Evolutionary conservation across 2,329 filamentous ascomycete species (phyloP).

Genomic region (Volutella citrinella): DNA sequence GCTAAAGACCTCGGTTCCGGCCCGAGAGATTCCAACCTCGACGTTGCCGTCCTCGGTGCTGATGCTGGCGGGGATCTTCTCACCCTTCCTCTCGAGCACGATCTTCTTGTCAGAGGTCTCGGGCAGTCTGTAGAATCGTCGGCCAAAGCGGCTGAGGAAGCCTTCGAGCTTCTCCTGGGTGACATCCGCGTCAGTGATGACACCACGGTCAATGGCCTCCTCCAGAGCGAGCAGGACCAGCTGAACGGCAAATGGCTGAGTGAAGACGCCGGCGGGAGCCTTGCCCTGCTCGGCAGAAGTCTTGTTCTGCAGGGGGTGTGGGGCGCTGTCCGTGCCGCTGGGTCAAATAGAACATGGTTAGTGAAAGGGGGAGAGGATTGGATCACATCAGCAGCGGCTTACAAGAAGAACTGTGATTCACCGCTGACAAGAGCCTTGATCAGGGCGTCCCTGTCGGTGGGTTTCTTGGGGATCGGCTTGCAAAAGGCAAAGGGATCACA

Average conservation of each 20-base stretch:
- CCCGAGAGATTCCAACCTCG: conserved; percentile 43
- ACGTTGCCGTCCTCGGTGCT: conserved; percentile 34
- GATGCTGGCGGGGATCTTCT: conserved; percentile 38
- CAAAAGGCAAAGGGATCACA: conserved; percentile 64
- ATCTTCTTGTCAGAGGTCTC: conserved; percentile 27
- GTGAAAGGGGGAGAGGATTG: neutral
- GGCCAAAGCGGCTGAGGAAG: conserved; percentile 52
- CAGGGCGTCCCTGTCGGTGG: conserved; percentile 69
- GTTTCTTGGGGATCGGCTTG: conserved; percentile 75
- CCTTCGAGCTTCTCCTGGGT: conserved; percentile 52
- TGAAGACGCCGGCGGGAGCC: conserved; percentile 74
- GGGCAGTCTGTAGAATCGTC: conserved; percentile 50
- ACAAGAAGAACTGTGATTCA: conserved; percentile 70
- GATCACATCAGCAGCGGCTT: conserved; percentile 31
- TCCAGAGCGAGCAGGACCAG: conserved; percentile 62
- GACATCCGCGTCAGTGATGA: conserved; percentile 49
- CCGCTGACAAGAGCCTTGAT: conserved; percentile 60
- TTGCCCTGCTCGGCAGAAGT: conserved; percentile 41
- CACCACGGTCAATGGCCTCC: conserved; percentile 54
- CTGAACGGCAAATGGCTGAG: conserved; percentile 67
- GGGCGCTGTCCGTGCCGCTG: conserved; percentile 60
- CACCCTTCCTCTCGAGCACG: conserved; percentile 39
- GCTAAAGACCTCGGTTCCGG: conserved; percentile 40
- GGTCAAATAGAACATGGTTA: conserved; percentile 1
- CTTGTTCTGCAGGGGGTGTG: conserved; percentile 62